Base-by-base conservation (phyloP, 257 asterid genomes). In the Lycium barbarum region DNA sequence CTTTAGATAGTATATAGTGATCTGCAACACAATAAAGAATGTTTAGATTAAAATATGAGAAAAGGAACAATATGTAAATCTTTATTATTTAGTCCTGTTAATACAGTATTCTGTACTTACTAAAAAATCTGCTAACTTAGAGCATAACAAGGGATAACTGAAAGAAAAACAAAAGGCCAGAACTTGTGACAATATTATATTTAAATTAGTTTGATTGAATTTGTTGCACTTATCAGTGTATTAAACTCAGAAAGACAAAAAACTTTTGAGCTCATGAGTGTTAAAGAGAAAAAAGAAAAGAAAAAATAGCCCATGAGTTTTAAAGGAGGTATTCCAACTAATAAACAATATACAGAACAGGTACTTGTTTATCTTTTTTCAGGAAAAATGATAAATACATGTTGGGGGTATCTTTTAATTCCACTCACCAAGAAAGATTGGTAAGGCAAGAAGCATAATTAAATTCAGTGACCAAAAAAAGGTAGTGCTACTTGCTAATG, bases 391-490 rank as follows among this genome's bases (percentile, higher is more conserved):
- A 13, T 26, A 51, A 76, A 22, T 20, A 13, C 74, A 14, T 82
- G 86, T 79, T 85, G 78, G 71, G 80, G 88, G 84, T 85, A 83
- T 84, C 80, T 87, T 79, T 61, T 59, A 59, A 82, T 63, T 80
- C 73, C 84, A 51, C 61, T 55, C 43, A 57, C 38, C 66, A 49
- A 55, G 57, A 81, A 81, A 59, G 63, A 47, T 61, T 47, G 66
- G 18, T 0, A 79, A 80, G 87, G 84, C 87, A 82, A 65, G 22
- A 49, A 68, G 87, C 79, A 66, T 83, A 85, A 83, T 49, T 57
- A 81, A 89, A 85, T 84, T 79, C 65, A 76, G 88, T 87, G 84
- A 86, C 55, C 83, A 84, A 78, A 82, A 84, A 58, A 20, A 45
- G 13, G n/a, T 72, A 84, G 58, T 84, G 71, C 61, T 74, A 15